These are phyloP conservation scores for Aspergillus eucalypticola DNA, from an alignment of 2,329 filamentous ascomycete species.

Conservation along the genomic window DNA sequence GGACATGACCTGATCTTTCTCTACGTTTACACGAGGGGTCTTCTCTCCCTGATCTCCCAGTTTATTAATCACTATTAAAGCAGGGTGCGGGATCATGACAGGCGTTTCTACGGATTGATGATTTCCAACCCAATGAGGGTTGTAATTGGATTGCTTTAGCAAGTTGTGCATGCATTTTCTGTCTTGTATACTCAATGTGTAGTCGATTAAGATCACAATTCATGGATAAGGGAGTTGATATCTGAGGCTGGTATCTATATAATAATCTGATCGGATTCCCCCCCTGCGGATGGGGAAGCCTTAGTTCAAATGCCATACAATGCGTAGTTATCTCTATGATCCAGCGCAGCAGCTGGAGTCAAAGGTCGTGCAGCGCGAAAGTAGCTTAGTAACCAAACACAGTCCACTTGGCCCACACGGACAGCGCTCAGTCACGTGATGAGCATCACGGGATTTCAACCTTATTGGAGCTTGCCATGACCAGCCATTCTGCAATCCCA, in stretches of 20 bases:
- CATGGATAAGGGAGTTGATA: conserved; percentile 1
- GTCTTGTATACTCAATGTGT: conserved; percentile 6
- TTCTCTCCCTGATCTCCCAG: conserved; percentile 12
- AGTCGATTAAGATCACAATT: conserved; percentile 8
- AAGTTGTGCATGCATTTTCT: conserved; percentile 11
- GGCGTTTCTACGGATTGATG: conserved; percentile 12
- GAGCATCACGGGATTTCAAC: background rate
- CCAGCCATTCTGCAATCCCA: background rate
- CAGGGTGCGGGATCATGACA: conserved; percentile 9
- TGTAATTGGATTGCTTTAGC: conserved; percentile 11
- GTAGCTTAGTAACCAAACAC: background rate
- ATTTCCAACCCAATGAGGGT: background rate
- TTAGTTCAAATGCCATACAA: no score
- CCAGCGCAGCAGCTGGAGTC: background rate
- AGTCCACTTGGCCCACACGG: background rate
- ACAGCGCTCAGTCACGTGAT: background rate
- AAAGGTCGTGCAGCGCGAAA: background rate
- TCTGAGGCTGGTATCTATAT: no score
- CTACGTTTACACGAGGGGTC: conserved; percentile 1
- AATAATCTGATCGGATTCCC: no score
- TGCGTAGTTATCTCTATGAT: no score
- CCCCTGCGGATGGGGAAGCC: no score
- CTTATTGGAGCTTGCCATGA: background rate
- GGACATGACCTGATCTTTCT: conserved; percentile 14
- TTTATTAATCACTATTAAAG: conserved; percentile 8